A percentile compares a stretch with the other conserved stretches of the same genome.
These are phyloP conservation scores for Calonectria hongkongensis DNA, from an alignment of 2,329 filamentous ascomycete genomes.

Conservation along the genomic window DNA sequence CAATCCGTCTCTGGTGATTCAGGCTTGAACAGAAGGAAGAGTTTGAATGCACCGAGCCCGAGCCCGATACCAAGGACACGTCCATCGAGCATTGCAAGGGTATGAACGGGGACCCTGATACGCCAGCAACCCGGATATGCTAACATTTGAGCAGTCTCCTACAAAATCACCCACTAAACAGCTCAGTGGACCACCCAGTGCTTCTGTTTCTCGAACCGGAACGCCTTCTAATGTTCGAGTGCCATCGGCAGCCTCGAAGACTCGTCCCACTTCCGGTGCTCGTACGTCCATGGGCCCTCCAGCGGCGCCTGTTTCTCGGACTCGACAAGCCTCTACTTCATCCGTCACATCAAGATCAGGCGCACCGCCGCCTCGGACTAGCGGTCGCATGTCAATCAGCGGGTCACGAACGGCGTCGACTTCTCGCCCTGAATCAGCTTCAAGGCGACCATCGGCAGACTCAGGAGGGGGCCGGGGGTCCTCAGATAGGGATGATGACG, in stretches of 20 bases:
- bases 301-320: constrained; percentile 66
- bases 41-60: constrained; percentile 82
- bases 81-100: constrained; percentile 74
- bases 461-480: constrained; percentile 65
- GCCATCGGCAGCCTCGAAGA: constrained; percentile 67
- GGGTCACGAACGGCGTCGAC: constrained; percentile 56
- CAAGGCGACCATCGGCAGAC: constrained; percentile 68
- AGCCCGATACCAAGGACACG: constrained; percentile 78
- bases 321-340: constrained; percentile 67
- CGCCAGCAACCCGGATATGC: constrained; percentile 37
- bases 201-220: constrained; percentile 76
- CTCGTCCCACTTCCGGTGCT: constrained; percentile 73
- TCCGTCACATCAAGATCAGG: constrained; percentile 61
- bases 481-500: constrained; percentile 63
- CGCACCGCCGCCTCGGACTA: constrained; percentile 61
- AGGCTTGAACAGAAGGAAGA: constrained; percentile 77
- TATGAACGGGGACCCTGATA: constrained; percentile 59
- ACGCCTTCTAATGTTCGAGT: constrained; percentile 76
- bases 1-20: constrained; percentile 69
- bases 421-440: constrained; percentile 61
- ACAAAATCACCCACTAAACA: constrained; percentile 89
- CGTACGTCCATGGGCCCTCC: constrained; percentile 83
- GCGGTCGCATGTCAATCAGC: constrained; percentile 63
- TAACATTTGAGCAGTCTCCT: constrained; percentile 75
- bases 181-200: constrained; percentile 73